These are phyloP conservation scores for Microdochium bolleyi DNA, from an alignment of 2,329 filamentous ascomycete species.

Conservation along the genomic window DNA sequence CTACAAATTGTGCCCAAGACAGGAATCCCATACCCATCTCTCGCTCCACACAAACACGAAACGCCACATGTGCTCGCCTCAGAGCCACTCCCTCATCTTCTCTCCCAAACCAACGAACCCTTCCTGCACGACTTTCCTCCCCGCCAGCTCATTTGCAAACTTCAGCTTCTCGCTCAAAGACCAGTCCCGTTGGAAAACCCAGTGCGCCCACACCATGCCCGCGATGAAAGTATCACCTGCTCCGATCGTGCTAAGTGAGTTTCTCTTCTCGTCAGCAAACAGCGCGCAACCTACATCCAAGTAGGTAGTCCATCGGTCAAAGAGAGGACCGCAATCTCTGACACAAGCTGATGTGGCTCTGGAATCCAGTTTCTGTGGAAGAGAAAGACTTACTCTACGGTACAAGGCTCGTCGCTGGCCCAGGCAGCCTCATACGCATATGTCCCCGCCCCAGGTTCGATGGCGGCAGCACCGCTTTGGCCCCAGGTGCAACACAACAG, in stretches of 20 bases:
- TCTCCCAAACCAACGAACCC: conserved; percentile 50
- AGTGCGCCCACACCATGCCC: conserved; percentile 57
- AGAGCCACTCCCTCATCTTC: conserved; percentile 15
- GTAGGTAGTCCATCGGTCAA: too few relatives aligned
- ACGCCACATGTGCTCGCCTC: too few relatives aligned
- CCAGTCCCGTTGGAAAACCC: conserved; percentile 42
- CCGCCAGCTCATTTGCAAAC: conserved; percentile 60
- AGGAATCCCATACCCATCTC: too few relatives aligned
- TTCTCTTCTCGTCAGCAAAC: conserved; percentile 9
- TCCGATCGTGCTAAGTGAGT: conserved; percentile 51
- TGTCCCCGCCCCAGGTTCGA: conserved; percentile 22
- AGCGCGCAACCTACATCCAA: too few relatives aligned
- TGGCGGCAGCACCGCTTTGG: neutral
- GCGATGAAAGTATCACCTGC: conserved; percentile 72
- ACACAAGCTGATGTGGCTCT: too few relatives aligned
- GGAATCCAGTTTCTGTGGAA: too few relatives aligned
- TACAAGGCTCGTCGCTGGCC: conserved; percentile 15
- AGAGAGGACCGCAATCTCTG: too few relatives aligned
- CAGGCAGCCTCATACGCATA: conserved; percentile 24
- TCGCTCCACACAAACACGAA: too few relatives aligned
- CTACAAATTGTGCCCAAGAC: too few relatives aligned
- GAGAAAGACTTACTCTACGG: neutral
- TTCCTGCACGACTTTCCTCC: conserved; percentile 58
- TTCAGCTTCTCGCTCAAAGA: conserved; percentile 35
- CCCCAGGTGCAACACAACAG: conserved; percentile 54